Evolutionary conservation across 2,329 filamentous ascomycete genomes (phyloP).

Genomic region (Xylariaceae sp.): DNA sequence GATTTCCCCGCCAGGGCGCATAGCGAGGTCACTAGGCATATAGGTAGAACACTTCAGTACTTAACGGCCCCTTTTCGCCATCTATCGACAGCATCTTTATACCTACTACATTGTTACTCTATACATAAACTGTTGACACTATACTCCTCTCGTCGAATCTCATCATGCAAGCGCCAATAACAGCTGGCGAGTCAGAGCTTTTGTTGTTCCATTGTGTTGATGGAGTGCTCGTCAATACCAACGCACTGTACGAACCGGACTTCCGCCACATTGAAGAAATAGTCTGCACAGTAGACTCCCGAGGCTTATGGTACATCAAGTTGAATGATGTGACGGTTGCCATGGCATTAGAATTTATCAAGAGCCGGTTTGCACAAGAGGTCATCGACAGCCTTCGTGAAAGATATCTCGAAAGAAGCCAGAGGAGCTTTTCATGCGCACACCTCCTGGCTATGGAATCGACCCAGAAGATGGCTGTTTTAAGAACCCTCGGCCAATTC

Average conservation of each 20-base stretch:
- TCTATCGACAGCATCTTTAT: too few relatives aligned
- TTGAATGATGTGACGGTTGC: not conserved
- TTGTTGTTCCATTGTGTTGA: not conserved
- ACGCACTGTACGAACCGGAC: not conserved
- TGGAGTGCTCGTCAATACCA: not conserved
- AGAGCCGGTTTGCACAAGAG: not conserved
- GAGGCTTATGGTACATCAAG: not conserved
- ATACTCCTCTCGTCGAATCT: too few relatives aligned
- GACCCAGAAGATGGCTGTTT: not conserved
- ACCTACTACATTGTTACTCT: too few relatives aligned
- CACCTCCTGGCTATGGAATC: not conserved
- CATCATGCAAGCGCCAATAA: slow-evolving; percentile 1
- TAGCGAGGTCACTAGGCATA: too few relatives aligned
- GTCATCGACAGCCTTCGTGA: slow-evolving; percentile 1
- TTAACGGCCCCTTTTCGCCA: too few relatives aligned
- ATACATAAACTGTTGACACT: too few relatives aligned
- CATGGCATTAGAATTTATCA: slow-evolving; percentile 1
- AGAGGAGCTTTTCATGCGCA: slow-evolving; percentile 1
- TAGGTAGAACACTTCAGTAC: too few relatives aligned
- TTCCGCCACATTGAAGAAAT: slow-evolving; percentile 1
- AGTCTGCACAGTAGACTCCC: not conserved
- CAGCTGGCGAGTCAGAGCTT: not conserved
- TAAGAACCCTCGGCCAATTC: not conserved
- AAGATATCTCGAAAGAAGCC: not conserved
- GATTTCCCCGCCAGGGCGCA: too few relatives aligned